Evolutionary conservation across 2,329 filamentous ascomycete genomes (phyloP).

Genomic region (Juglanconis oblonga): DNA sequence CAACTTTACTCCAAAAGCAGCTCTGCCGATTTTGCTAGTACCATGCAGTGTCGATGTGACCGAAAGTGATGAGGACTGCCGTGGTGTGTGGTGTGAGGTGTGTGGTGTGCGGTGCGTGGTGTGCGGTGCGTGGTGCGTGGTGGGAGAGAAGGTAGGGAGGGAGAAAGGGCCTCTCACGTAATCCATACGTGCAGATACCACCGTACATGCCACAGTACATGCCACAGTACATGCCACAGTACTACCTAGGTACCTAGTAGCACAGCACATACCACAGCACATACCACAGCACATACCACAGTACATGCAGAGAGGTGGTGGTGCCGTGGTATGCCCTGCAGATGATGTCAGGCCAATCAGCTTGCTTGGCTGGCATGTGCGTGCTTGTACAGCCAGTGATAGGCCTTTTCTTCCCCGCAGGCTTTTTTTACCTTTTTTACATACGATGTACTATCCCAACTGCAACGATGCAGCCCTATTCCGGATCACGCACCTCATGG

Average conservation of each 20-base stretch:
- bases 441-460: not conserved
- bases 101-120: not conserved
- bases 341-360: not conserved
- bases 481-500: not conserved
- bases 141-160: not conserved
- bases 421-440: too few relatives aligned
- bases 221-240: too few relatives aligned
- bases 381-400: too few relatives aligned
- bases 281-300: too few relatives aligned
- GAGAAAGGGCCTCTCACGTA: not conserved
- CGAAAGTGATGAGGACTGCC: not conserved
- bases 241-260: too few relatives aligned
- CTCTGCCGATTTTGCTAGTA: not conserved
- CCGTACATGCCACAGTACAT: too few relatives aligned
- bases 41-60: not conserved
- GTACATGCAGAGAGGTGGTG: too few relatives aligned
- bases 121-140: not conserved
- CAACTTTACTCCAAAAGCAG: not conserved
- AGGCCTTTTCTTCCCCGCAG: too few relatives aligned
- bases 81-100: not conserved
- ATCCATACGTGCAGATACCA: not conserved
- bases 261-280: too few relatives aligned
- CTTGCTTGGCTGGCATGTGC: not conserved
- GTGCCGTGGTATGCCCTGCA: not conserved
- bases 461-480: constrained; percentile 21